phyloP scores from a whole-genome alignment of 495 filamentous ascomycete species.

The Penicillium silybi region DNA sequence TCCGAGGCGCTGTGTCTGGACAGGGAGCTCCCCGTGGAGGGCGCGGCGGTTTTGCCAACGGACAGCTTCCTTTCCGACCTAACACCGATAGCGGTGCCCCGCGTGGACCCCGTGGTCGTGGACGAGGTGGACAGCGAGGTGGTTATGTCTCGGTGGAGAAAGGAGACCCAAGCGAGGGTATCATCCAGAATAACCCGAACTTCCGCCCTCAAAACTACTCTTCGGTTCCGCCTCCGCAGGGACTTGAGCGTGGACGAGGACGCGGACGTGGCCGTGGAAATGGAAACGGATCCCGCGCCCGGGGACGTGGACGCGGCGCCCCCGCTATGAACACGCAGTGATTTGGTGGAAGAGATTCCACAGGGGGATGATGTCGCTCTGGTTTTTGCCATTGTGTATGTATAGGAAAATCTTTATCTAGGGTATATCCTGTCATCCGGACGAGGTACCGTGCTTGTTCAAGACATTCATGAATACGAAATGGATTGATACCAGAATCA shows the following conservation, averaged over 20 bases:
- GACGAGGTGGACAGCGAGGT: conserved; percentile 36
- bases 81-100: conserved; percentile 27
- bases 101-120: conserved; percentile 34
- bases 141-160: conserved; percentile 54
- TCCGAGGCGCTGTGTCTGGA: conserved; percentile 60
- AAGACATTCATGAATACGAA: background rate
- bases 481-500: conserved; percentile 2
- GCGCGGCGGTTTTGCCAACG: conserved; percentile 39
- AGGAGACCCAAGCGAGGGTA: conserved; percentile 43
- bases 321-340: conserved; percentile 7
- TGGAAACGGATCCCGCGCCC: conserved; percentile 25
- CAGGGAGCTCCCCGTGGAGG: conserved; percentile 32
- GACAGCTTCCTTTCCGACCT: conserved; percentile 37
- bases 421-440: background rate
- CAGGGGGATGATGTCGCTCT: background rate
- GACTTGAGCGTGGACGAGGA: conserved; percentile 55
- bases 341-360: background rate
- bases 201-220: conserved; percentile 61
- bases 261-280: conserved; percentile 48
- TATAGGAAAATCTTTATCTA: background rate
- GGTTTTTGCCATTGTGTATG: conserved; percentile 1
- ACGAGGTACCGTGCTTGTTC: background rate
- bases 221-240: conserved; percentile 75
- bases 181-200: conserved; percentile 48
- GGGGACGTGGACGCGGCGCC: conserved; percentile 29